Conservation (phyloP, 257 asterid species). For the Hygrophila difformis region DNA sequence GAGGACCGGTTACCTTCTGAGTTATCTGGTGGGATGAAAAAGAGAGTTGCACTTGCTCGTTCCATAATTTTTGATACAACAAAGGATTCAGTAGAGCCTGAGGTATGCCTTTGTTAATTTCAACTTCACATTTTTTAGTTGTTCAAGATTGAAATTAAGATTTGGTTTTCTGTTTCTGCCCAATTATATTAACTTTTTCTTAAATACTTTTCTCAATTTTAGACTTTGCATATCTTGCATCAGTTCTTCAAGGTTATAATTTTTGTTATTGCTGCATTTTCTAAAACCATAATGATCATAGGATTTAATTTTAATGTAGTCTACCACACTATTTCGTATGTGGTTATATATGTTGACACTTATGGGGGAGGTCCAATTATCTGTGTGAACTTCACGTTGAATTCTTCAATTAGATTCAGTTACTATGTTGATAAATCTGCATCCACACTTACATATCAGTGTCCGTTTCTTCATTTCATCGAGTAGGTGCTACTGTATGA, state of each 20-base stretch:
- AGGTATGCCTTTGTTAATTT: slow-evolving; percentile 55
- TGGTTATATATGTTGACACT: too few relatives aligned
- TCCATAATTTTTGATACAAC: slow-evolving; percentile 88
- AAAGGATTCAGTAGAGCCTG: slow-evolving; percentile 79
- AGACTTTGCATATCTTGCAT: too few relatives aligned
- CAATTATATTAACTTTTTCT: too few relatives aligned
- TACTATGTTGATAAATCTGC: too few relatives aligned
- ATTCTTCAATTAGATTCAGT: neutral
- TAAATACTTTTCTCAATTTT: too few relatives aligned
- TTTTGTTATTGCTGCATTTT: too few relatives aligned
- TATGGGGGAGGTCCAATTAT: too few relatives aligned
- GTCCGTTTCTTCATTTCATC: slow-evolving; percentile 9
- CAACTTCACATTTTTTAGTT: neutral
- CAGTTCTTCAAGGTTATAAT: too few relatives aligned
- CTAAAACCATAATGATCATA: too few relatives aligned
- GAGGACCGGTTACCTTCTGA: slow-evolving; percentile 94
- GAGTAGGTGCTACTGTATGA: slow-evolving; percentile 90
- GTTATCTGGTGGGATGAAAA: slow-evolving; percentile 99
- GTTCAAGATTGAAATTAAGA: neutral
- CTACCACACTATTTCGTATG: too few relatives aligned
- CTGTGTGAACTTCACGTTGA: neutral
- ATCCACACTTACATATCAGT: neutral
- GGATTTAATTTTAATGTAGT: too few relatives aligned
- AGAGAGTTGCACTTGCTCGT: slow-evolving; percentile 98
- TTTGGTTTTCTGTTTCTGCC: neutral